A percentile compares a stretch with the other conserved stretches of the same genome.
These are phyloP conservation scores for Leccinellum luteum DNA, from an alignment of 768 basidiomycete species.

Conservation along the genomic window DNA sequence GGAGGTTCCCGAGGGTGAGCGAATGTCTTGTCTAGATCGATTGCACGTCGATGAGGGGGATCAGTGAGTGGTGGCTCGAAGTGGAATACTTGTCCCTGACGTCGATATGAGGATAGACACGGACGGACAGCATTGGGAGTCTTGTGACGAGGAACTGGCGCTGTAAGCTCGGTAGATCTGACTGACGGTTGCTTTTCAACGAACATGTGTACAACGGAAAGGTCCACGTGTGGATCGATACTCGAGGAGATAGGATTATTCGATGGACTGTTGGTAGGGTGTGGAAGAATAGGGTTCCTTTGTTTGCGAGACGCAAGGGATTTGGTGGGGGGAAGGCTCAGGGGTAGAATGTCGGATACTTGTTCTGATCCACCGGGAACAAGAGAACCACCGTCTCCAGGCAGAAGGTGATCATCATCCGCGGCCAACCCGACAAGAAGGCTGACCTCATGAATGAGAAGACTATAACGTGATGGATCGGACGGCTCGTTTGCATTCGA, in stretches of 20 bases:
- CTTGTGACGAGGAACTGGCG: constrained; percentile 11
- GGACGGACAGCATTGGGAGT: constrained; percentile 3
- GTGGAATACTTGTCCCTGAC: constrained; percentile 29
- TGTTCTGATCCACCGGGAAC: not conserved
- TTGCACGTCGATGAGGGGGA: not conserved
- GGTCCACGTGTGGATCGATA: not conserved
- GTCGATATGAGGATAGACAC: constrained; percentile 10
- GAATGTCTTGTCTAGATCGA: constrained; percentile 13
- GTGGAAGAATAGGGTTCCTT: not conserved
- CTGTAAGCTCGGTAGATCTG: not conserved
- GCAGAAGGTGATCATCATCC: constrained; percentile 13
- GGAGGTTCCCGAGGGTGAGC: constrained; percentile 17
- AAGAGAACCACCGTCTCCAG: not conserved
- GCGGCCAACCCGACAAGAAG: constrained; percentile 29
- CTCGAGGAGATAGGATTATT: not conserved
- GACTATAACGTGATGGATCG: constrained; percentile 25
- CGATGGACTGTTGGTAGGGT: not conserved
- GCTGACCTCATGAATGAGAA: constrained; percentile 32
- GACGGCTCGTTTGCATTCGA: not conserved
- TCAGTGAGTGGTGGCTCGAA: constrained; percentile 3
- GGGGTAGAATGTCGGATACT: constrained; percentile 17
- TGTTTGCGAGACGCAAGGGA: constrained; percentile 16
- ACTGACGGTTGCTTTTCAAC: not conserved
- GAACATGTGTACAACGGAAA: not conserved
- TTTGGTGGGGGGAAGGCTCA: constrained; percentile 16